Evolutionary conservation across 306 rosid genomes (phyloP).

Genomic region (Cucumis melo): DNA sequence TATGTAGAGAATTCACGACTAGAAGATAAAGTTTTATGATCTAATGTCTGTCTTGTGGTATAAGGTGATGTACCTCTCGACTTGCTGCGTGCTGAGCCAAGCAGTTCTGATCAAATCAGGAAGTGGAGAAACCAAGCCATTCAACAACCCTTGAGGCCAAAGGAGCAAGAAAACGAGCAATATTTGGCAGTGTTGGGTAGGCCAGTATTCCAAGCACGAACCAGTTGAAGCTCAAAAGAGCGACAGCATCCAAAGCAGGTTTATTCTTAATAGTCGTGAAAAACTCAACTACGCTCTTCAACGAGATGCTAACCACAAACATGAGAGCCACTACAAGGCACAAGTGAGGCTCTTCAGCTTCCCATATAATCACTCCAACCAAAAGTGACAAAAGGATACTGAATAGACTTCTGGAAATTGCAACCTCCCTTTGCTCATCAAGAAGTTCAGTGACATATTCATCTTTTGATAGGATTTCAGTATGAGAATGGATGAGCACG

Average conservation of each 20-base stretch:
- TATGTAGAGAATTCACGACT: not conserved
- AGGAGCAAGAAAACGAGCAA: constrained; percentile 30
- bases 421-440: constrained; percentile 27
- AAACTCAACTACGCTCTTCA: constrained; percentile 60
- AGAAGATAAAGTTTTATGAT: not conserved
- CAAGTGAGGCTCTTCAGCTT: constrained; percentile 68
- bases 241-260: constrained; percentile 65
- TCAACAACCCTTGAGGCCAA: constrained; percentile 7
- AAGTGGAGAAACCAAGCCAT: constrained; percentile 18
- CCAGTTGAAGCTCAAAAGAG: constrained; percentile 77
- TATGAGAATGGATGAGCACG: not conserved
- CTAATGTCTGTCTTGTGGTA: not conserved
- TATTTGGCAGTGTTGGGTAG: constrained; percentile 58
- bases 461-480: not conserved
- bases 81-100: not conserved
- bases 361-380: constrained; percentile 57
- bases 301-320: constrained; percentile 62
- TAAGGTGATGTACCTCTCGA: not conserved
- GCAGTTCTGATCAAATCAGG: constrained; percentile 11
- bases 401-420: constrained; percentile 52
- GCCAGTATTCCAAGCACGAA: constrained; percentile 68
- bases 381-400: constrained; percentile 52
- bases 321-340: constrained; percentile 74
- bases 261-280: constrained; percentile 46
- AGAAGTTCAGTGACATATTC: constrained; percentile 13